phyloP scores from a whole-genome alignment of 129 eudicot genomes.

The Flaveria trinervia region DNA sequence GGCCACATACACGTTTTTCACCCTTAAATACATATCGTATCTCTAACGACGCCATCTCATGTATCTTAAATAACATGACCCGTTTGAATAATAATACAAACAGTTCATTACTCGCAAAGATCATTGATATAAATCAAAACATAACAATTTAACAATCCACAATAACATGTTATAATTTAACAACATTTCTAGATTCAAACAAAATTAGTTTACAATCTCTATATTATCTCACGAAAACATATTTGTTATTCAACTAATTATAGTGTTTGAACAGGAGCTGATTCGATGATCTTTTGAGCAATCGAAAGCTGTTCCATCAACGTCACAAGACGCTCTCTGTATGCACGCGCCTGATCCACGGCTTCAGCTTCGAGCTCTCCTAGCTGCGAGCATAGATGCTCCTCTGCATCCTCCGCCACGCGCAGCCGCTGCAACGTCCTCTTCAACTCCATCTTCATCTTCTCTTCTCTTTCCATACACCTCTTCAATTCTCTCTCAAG shows the following conservation, averaged over 20 bases:
- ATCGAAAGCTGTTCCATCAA: constrained; percentile 64
- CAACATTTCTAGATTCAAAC: constrained; percentile 4
- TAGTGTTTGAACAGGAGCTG: not conserved
- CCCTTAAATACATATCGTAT: no score
- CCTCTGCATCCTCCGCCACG: constrained; percentile 94
- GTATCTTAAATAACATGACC: no score
- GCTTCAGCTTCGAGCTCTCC: constrained; percentile 92
- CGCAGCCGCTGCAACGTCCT: constrained; percentile 44
- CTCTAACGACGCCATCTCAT: no score
- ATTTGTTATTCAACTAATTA: not conserved
- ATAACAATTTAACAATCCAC: not conserved
- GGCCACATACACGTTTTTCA: no score
- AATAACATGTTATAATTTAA: not conserved
- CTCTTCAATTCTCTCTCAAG: constrained; percentile 61
- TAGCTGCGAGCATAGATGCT: constrained; percentile 69
- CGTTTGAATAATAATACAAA: no score
- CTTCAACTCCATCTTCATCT: constrained; percentile 57
- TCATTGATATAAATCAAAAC: no score
- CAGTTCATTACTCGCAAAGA: no score
- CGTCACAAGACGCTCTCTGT: constrained; percentile 39
- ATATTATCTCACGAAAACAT: not conserved
- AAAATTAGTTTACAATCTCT: constrained; percentile 2
- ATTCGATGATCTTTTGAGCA: constrained; percentile 48
- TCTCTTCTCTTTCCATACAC: constrained; percentile 72
- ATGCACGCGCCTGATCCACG: constrained; percentile 64